These are phyloP conservation scores for Ananas comosus DNA, from an alignment of 176 grass and related monocot genomes.

Conservation along the genomic window DNA sequence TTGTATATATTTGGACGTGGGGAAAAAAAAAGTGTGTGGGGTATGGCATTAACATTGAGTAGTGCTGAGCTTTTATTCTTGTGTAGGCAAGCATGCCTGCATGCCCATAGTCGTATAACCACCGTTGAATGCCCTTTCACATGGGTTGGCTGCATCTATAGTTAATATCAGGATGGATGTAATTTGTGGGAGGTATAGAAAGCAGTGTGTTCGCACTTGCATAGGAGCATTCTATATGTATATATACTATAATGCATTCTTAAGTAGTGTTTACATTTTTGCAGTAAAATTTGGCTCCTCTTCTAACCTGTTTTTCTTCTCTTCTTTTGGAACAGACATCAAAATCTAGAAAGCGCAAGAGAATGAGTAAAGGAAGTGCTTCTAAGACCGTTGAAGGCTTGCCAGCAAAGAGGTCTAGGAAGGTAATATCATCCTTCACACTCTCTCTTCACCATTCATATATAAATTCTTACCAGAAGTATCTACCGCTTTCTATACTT, in stretches of 20 bases:
- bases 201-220: too few relatives aligned
- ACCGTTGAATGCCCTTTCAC: too few relatives aligned
- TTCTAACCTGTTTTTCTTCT: background rate
- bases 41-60: too few relatives aligned
- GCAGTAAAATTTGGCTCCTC: background rate
- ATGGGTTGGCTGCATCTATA: background rate
- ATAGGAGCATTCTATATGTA: too few relatives aligned
- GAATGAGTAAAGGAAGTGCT: slow-evolving; percentile 37
- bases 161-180: background rate
- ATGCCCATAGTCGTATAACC: too few relatives aligned
- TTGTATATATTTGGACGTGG: too few relatives aligned
- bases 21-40: too few relatives aligned
- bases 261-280: background rate
- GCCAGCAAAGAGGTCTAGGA: slow-evolving; percentile 40
- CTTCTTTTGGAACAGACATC: slow-evolving; percentile 36
- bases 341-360: slow-evolving; percentile 81
- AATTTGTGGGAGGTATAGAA: too few relatives aligned
- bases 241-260: too few relatives aligned
- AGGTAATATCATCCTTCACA: slow-evolving; percentile 30
- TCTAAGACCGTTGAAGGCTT: slow-evolving; percentile 39
- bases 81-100: too few relatives aligned
- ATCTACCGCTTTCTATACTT: background rate
- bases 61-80: too few relatives aligned
- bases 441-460: background rate
- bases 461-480: slow-evolving; percentile 1